Base-by-base conservation (phyloP, 192 early-diverging fungal genomes). In the Kappamyces sp. region DNA sequence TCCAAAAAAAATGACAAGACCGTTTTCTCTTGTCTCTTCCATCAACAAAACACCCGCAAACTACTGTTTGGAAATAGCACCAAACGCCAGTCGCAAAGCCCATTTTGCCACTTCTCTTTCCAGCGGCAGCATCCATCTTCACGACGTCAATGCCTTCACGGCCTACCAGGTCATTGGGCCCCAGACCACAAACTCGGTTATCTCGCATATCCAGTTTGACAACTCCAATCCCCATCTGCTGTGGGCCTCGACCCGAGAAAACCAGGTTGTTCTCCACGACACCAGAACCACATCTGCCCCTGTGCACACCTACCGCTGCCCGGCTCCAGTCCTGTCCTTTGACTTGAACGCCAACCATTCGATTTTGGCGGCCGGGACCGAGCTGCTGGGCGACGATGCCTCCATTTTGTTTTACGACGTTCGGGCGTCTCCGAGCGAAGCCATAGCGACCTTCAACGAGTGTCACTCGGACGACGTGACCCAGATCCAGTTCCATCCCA, bases 401-500 rank as follows among this genome's bases (percentile, higher is more conserved):
- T 46, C 55, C 31, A 58, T 80, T 40, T 34, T 36, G 8, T 68
- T 80, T 49, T 80, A 74, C 74, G 72, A 47, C 44, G 48, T 41
- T 3, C 5, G 40, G 35, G 23, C 23, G 23, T 23, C 23, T 23
- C 23, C 23, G 23, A 23, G 23, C 9, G 51, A 9, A 52, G 9
- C 9, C 15, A 12, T 23, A 23, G 23, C 23, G 23, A 23, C 23
- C 23, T 23, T 23, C 23, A 59, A 47, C 46, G 60, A 81, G 51
- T 72, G 63, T 36, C 79, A 81, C 58, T 74, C 73, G 1, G 79
- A 81, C 49, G 79, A 81, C 55, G 61, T 81, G 7, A 81, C 79
- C 0, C 74, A 76, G 53, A 35, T 68, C 49, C 67, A 67, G 10
- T 80, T 77, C 58, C 78, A 80, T 65, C 78, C 78, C 2, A 61